Percentiles rank a stretch among this genome's conserved stretches.
Conservation (phyloP, 2,329 filamentous ascomycete genomes). For the Apiospora malaysiana region DNA sequence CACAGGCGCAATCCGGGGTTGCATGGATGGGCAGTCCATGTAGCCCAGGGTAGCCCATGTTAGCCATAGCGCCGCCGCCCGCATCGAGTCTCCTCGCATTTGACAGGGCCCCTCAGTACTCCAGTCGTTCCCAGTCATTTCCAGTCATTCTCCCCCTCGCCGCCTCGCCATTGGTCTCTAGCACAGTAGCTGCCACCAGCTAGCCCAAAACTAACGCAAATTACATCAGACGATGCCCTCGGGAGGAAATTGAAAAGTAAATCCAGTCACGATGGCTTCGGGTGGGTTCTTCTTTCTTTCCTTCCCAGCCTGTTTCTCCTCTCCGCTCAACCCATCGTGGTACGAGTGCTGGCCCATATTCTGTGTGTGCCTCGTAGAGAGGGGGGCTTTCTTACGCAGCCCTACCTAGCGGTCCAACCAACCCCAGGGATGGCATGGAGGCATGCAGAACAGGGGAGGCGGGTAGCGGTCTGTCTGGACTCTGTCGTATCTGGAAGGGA, state of each 20-base stretch:
- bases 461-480: neutral
- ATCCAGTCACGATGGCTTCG: slow-evolving; percentile 9
- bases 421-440: neutral
- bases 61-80: slow-evolving; percentile 9
- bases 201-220: slow-evolving; percentile 4
- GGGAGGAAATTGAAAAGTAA: slow-evolving; percentile 5
- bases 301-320: neutral
- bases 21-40: slow-evolving; percentile 1
- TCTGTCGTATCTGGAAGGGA: neutral
- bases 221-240: slow-evolving; percentile 3
- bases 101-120: neutral
- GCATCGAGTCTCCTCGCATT: slow-evolving; percentile 1
- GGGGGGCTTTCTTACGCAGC: neutral
- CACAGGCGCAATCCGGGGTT: slow-evolving; percentile 15
- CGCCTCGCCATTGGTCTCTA: slow-evolving; percentile 1
- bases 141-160: neutral
- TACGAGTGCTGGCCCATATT: too few species aligned
- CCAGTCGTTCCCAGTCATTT: neutral
- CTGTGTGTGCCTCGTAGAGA: too few species aligned
- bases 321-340: neutral
- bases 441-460: neutral
- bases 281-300: neutral
- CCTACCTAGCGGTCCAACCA: slow-evolving; percentile 1
- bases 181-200: neutral
- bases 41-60: neutral